phyloP scores from a whole-genome alignment of 2,329 filamentous ascomycete species.

The Exophiala sp. region DNA sequence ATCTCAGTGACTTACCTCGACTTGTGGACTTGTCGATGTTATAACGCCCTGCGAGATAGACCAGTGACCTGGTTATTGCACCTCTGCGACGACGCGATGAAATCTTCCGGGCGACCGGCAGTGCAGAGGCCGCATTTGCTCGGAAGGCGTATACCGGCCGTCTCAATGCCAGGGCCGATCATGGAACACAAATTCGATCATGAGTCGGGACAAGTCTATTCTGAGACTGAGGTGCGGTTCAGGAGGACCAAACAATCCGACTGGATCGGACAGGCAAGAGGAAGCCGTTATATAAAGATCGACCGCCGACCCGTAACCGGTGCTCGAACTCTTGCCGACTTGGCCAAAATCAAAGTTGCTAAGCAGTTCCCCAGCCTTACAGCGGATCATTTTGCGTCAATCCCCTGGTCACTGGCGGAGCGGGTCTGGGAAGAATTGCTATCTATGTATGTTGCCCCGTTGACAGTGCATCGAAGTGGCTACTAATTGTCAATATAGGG shows the following conservation, averaged over 20 bases:
- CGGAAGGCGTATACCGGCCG: background rate
- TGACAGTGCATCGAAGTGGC: background rate
- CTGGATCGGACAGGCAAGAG: slow-evolving; percentile 25
- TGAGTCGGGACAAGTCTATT: slow-evolving; percentile 25
- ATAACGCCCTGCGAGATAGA: background rate
- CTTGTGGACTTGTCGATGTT: background rate
- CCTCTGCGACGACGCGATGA: too few species aligned
- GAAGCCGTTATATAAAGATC: slow-evolving; percentile 14
- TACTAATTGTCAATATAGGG: slow-evolving; percentile 8
- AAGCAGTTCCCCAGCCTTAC: slow-evolving; percentile 37
- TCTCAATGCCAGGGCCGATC: background rate
- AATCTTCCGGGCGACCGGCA: too few species aligned
- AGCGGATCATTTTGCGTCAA: slow-evolving; percentile 33
- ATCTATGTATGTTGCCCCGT: slow-evolving; percentile 31
- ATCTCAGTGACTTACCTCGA: too few species aligned
- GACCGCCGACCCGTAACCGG: slow-evolving; percentile 8
- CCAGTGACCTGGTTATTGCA: too few species aligned
- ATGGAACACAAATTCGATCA: slow-evolving; percentile 16
- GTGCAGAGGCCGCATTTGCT: background rate
- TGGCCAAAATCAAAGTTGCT: slow-evolving; percentile 20
- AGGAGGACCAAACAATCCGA: slow-evolving; percentile 13
- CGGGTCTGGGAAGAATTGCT: slow-evolving; percentile 40
- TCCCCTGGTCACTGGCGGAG: slow-evolving; percentile 41
- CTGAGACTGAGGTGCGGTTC: slow-evolving; percentile 17
- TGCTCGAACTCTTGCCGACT: slow-evolving; percentile 22